phyloP scores from a whole-genome alignment of 805 yeast genomes.

The Cyberlindnera xylosilytica region DNA sequence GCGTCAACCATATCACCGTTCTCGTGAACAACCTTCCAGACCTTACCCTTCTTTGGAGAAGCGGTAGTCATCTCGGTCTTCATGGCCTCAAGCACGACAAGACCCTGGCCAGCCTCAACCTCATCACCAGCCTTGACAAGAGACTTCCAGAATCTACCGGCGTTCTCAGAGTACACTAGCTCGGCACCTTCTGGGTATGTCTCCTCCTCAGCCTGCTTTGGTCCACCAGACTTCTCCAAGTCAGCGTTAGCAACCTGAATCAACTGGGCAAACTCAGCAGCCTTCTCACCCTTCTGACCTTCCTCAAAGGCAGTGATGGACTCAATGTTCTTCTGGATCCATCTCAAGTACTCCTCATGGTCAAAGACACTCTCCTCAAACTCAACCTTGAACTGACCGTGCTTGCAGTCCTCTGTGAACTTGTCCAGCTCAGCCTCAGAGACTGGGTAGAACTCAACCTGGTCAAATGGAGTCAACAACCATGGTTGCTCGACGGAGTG shows the following conservation, averaged over 20 bases:
- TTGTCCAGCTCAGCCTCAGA: slow-evolving; percentile 76
- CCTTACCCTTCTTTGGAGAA: slow-evolving; percentile 70
- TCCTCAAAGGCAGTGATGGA: slow-evolving; percentile 69
- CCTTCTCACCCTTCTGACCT: slow-evolving; percentile 73
- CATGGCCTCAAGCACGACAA: slow-evolving; percentile 95
- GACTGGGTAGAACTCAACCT: slow-evolving; percentile 91
- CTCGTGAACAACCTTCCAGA: slow-evolving; percentile 65
- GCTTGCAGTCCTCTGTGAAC: slow-evolving; percentile 67
- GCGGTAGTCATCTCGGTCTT: slow-evolving; percentile 93
- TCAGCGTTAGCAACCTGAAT: slow-evolving; percentile 81
- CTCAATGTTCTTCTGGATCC: slow-evolving; percentile 71
- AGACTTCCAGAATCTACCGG: slow-evolving; percentile 98
- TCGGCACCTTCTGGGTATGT: slow-evolving; percentile 75
- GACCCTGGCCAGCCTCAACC: slow-evolving; percentile 71
- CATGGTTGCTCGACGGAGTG: slow-evolving; percentile 72
- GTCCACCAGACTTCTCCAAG: slow-evolving; percentile 51
- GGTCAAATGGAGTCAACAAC: slow-evolving; percentile 90
- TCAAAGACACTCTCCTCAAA: slow-evolving; percentile 78
- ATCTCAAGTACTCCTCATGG: slow-evolving; percentile 69
- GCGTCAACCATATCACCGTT: slow-evolving; percentile 97
- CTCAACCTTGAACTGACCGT: slow-evolving; percentile 77
- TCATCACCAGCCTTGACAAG: slow-evolving; percentile 74
- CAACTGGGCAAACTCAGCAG: slow-evolving; percentile 80
- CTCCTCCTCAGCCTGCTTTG: slow-evolving; percentile 43
- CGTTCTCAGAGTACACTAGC: slow-evolving; percentile 86